A percentile compares a stretch with the other conserved stretches of the same genome.
Conservation (phyloP, 257 asterid species). For the Mentha longifolia region DNA sequence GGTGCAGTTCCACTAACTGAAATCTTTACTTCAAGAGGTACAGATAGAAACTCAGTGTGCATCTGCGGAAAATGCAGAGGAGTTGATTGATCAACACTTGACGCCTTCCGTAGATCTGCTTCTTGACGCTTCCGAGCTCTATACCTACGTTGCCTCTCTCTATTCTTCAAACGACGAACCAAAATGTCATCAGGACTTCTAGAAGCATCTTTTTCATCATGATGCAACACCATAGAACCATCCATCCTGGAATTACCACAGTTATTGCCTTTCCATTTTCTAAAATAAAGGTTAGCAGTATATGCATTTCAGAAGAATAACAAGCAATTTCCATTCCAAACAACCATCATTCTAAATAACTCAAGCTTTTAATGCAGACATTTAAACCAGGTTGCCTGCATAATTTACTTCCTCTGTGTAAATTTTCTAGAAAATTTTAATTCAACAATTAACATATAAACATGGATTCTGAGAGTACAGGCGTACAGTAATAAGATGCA, state of each 20-base stretch:
- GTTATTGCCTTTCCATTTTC: conserved; percentile 22
- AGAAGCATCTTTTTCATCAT: conserved; percentile 45
- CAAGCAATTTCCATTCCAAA: conserved; percentile 16
- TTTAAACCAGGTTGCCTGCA: conserved; percentile 11
- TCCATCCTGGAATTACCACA: conserved; percentile 45
- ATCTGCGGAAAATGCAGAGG: conserved; percentile 38
- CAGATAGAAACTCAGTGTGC: conserved; percentile 37
- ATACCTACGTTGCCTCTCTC: conserved; percentile 91
- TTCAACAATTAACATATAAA: conserved; percentile 14
- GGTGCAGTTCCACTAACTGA: conserved; percentile 42
- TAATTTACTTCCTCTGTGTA: conserved; percentile 15
- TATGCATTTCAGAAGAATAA: conserved; percentile 12
- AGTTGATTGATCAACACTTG: conserved; percentile 42
- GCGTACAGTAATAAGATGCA: conserved; percentile 5
- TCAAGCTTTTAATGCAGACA: not conserved
- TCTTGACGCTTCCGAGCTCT: conserved; percentile 88
- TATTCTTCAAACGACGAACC: conserved; percentile 79
- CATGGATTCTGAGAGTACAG: conserved; percentile 6
- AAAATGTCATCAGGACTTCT: conserved; percentile 50
- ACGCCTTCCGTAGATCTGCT: conserved; percentile 54
- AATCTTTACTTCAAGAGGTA: conserved; percentile 42
- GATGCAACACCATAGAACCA: conserved; percentile 48
- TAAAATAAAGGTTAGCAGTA: conserved; percentile 17
- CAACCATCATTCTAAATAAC: not conserved
- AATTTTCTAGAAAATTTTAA: conserved; percentile 2